Evolutionary conservation across 2,329 filamentous ascomycete species (phyloP).

Genomic region (Fusarium succisae): DNA sequence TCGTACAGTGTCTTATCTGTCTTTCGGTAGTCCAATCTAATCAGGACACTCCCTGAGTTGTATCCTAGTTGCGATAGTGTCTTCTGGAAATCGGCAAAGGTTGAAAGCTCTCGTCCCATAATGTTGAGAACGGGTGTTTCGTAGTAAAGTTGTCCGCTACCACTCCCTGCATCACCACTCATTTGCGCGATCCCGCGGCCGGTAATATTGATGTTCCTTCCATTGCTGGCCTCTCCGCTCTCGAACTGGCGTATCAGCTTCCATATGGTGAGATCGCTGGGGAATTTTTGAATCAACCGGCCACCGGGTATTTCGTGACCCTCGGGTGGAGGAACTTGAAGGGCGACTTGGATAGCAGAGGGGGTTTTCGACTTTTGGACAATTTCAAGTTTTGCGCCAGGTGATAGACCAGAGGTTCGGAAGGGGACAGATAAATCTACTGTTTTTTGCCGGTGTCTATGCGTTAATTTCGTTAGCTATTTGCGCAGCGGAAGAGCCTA

Average conservation of each 20-base stretch:
- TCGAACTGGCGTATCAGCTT: conserved; percentile 90
- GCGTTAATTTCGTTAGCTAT: background rate
- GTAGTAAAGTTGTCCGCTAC: conserved; percentile 83
- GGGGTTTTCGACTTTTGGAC: conserved; percentile 87
- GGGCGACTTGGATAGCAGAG: conserved; percentile 85
- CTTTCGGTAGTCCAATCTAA: conserved; percentile 79
- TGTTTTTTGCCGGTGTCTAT: conserved; percentile 83
- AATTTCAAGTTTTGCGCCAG: conserved; percentile 92
- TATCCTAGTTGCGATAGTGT: conserved; percentile 87
- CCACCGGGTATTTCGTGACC: conserved; percentile 69
- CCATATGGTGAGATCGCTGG: conserved; percentile 90
- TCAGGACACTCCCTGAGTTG: conserved; percentile 81
- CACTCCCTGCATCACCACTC: conserved; percentile 59
- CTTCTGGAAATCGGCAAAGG: conserved; percentile 86
- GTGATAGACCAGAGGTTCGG: conserved; percentile 80
- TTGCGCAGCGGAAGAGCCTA: background rate
- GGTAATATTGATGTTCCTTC: conserved; percentile 79
- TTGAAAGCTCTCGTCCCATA: conserved; percentile 80
- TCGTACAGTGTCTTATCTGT: conserved; percentile 84
- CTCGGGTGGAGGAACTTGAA: conserved; percentile 82
- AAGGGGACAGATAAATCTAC: conserved; percentile 88
- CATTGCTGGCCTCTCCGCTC: conserved; percentile 71
- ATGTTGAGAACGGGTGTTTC: conserved; percentile 87
- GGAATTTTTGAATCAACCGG: conserved; percentile 83
- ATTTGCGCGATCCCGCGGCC: conserved; percentile 78